Base-by-base conservation (phyloP, 2,329 filamentous ascomycete species). In the Trichoderma brevicompactum region DNA sequence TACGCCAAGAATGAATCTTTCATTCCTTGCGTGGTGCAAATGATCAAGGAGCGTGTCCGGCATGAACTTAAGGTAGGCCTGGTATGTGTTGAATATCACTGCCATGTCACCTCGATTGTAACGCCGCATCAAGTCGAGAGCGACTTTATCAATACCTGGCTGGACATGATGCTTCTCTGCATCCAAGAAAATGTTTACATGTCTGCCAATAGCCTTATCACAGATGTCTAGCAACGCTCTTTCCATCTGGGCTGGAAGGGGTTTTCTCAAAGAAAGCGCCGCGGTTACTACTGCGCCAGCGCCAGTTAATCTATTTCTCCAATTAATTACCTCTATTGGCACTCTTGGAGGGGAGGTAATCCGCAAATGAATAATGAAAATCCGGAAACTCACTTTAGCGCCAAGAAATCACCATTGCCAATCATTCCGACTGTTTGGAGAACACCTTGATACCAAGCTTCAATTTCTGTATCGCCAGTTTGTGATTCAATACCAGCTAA, bases 41-140 rank as follows among this genome's bases (percentile, higher is more conserved):
- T 87, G 82, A 32, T 74, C 68, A 0, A 78, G 74, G 2, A 87
- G 69, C 3, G 76, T 78, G 9, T 67, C 71, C 0, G 79, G 73
- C 1, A 81, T 83, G 58, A 75, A 74, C 71, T 83, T 83, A 17
- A 87, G 79, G 70, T 87, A 87, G 55, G 80, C 82, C 67, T 87
- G 85, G 73, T 87, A 86, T 1, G 85, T 85, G 69, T 80, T 85
- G 70, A 77, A 80, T 13, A 80, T 69, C n/a, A 76, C 70, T 8
- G 71, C 78, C 2, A 70, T 65, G 7, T 73, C 72, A 12, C 78
- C 71, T 0, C 73, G 75, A 70, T 83, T 83, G 73, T 73, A 79
- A 65, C 72, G 72, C 49, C 73, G 71, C 73, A 78, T 79, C 12
- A 79, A 67, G 15, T 77, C 71, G 13, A 80, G 68, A 2, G 74